Conservation (phyloP, 192 early-diverging fungal species). For the Jimgerdemannia lactiflua region DNA sequence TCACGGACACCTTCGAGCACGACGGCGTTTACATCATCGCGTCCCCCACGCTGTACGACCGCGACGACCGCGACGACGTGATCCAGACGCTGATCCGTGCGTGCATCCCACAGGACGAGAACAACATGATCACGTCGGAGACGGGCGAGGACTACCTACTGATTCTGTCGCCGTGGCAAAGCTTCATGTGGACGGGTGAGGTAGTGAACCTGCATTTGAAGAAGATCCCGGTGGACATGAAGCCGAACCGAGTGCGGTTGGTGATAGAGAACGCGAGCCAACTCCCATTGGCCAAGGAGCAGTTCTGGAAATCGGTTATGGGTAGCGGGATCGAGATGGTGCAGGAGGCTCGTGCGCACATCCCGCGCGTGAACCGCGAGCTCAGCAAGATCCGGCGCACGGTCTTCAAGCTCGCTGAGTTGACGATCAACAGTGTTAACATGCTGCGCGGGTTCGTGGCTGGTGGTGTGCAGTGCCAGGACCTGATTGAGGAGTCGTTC, state of each 20-base stretch:
- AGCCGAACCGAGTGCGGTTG: constrained; percentile 52
- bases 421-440: constrained; percentile 50
- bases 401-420: constrained; percentile 50
- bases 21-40: constrained; percentile 76
- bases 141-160: constrained; percentile 52
- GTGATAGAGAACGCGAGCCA: constrained; percentile 42
- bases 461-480: constrained; percentile 44
- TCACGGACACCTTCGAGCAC: constrained; percentile 65
- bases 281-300: constrained; percentile 38
- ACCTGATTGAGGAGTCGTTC: constrained; percentile 69
- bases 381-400: constrained; percentile 57
- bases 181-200: constrained; percentile 53
- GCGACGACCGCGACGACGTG: constrained; percentile 7
- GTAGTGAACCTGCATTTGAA: constrained; percentile 38
- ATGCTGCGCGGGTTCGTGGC: constrained; percentile 48
- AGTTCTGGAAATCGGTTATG: constrained; percentile 49
- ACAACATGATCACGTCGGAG: constrained; percentile 7
- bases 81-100: constrained; percentile 20
- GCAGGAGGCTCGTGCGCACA: constrained; percentile 55
- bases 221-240: constrained; percentile 40
- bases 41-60: constrained; percentile 39
- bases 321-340: constrained; percentile 40
- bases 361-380: constrained; percentile 52
- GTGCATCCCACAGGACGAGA: constrained; percentile 28
- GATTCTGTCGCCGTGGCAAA: constrained; percentile 55